phyloP scores from a whole-genome alignment of 192 early-diverging fungal species.

The Geranomyces michiganensis region DNA sequence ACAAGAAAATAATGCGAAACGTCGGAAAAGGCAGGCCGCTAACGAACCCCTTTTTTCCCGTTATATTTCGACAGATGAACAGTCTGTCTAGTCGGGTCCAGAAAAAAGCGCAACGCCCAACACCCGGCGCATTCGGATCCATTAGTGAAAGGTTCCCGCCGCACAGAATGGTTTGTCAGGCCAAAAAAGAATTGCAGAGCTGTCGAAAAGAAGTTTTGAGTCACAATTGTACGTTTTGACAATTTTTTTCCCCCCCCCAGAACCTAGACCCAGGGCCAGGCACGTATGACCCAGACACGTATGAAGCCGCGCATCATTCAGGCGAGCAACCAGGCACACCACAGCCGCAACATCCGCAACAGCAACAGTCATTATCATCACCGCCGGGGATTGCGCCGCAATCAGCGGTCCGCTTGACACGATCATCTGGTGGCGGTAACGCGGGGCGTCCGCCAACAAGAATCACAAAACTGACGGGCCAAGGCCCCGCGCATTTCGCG shows the following conservation, averaged over 20 bases:
- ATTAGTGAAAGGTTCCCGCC: slow-evolving; percentile 44
- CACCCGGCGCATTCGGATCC: slow-evolving; percentile 46
- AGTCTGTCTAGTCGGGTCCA: slow-evolving; percentile 27
- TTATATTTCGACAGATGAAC: slow-evolving; percentile 26
- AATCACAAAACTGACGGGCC: slow-evolving; percentile 26
- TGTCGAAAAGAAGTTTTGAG: too few relatives aligned
- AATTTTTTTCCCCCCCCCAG: slow-evolving; percentile 9
- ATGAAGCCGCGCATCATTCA: background rate
- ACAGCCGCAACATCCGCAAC: background rate
- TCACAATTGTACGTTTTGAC: background rate
- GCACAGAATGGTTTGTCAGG: slow-evolving; percentile 22
- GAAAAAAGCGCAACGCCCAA: slow-evolving; percentile 8
- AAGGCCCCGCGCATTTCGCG: slow-evolving; percentile 35
- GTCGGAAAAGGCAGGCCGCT: too few relatives aligned
- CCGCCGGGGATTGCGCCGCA: background rate
- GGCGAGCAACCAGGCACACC: slow-evolving; percentile 21
- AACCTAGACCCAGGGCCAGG: slow-evolving; percentile 47
- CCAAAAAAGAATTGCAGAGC: background rate
- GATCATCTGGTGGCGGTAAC: background rate
- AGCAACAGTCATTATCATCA: background rate
- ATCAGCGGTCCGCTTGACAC: background rate
- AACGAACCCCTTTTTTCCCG: too few relatives aligned
- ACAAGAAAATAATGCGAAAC: background rate
- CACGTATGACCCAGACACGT: slow-evolving; percentile 33
- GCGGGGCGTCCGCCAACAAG: slow-evolving; percentile 24